phyloP scores from a whole-genome alignment of 1,284 basidiomycete species.

The Waitea zeae region DNA sequence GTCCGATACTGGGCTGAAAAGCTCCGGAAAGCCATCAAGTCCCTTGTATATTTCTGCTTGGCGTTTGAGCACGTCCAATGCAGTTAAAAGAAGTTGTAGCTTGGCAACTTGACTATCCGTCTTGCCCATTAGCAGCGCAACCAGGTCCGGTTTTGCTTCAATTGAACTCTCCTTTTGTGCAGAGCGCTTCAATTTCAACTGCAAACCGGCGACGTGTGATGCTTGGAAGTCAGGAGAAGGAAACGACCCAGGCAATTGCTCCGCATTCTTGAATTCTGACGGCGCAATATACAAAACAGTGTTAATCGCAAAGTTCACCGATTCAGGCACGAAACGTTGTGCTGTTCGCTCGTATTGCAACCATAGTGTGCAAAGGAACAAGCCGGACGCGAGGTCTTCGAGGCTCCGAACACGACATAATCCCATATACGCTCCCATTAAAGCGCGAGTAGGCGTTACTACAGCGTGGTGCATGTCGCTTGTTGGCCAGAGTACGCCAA shows the following conservation, averaged over 20 bases:
- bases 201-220: conserved; percentile 25
- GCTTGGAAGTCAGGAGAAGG: conserved; percentile 71
- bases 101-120: conserved; percentile 24
- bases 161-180: conserved; percentile 12
- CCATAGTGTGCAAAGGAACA: conserved; percentile 81
- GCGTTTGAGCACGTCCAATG: conserved; percentile 44
- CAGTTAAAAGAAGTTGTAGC: conserved; percentile 42
- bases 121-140: conserved; percentile 19
- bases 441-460: conserved; percentile 68
- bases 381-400: conserved; percentile 65
- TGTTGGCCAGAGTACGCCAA: conserved; percentile 81
- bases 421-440: conserved; percentile 77
- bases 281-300: conserved; percentile 60
- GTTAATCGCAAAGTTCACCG: conserved; percentile 67
- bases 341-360: conserved; percentile 73
- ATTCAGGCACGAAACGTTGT: conserved; percentile 84
- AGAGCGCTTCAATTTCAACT: too few species aligned
- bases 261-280: conserved; percentile 26
- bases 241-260: conserved; percentile 44
- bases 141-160: conserved; percentile 28
- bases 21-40: conserved; percentile 69
- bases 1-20: conserved; percentile 52
- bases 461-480: conserved; percentile 91
- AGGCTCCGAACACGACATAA: conserved; percentile 67
- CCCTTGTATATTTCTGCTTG: conserved; percentile 66